phyloP scores from a whole-genome alignment of 2,329 filamentous ascomycete species.

The Hirsutella rhossiliensis region DNA sequence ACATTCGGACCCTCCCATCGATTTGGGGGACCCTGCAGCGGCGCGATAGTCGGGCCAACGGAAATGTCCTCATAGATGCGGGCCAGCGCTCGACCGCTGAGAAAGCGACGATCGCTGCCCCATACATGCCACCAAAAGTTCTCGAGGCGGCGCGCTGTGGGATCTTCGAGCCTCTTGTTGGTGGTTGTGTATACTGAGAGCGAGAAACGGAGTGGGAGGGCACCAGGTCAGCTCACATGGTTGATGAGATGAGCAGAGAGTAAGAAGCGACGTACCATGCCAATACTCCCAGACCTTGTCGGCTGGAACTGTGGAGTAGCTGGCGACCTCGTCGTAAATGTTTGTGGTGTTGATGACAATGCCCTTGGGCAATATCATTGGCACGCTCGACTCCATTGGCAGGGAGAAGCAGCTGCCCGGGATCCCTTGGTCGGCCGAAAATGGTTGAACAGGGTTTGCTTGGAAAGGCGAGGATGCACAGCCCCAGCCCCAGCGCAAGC shows the following conservation, averaged over 20 bases:
- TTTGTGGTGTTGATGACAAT: constrained; percentile 40
- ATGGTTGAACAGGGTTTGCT: background rate
- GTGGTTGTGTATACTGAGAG: constrained; percentile 47
- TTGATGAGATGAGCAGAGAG: background rate
- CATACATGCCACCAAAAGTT: constrained; percentile 58
- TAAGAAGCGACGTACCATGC: constrained; percentile 37
- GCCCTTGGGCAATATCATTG: constrained; percentile 42
- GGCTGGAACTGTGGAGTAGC: constrained; percentile 33
- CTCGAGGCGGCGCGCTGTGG: constrained; percentile 49
- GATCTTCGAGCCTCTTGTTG: constrained; percentile 44
- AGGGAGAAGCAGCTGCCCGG: background rate
- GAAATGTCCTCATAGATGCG: constrained; percentile 46
- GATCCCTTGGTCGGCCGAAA: background rate
- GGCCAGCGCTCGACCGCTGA: constrained; percentile 42
- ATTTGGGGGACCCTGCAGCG: constrained; percentile 39
- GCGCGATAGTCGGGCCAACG: constrained; percentile 43
- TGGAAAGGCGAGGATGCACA: background rate
- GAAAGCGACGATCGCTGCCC: constrained; percentile 41
- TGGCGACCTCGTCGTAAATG: constrained; percentile 42
- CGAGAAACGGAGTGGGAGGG: background rate
- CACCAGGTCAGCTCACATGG: background rate
- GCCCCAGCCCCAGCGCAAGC: constrained; percentile 2
- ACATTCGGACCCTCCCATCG: constrained; percentile 41
- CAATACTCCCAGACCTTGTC: constrained; percentile 44
- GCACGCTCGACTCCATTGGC: constrained; percentile 22